A percentile compares a stretch with the other conserved stretches of the same genome.
Conservation (phyloP, 2,329 filamentous ascomycete genomes). For the Byssothecium circinans region DNA sequence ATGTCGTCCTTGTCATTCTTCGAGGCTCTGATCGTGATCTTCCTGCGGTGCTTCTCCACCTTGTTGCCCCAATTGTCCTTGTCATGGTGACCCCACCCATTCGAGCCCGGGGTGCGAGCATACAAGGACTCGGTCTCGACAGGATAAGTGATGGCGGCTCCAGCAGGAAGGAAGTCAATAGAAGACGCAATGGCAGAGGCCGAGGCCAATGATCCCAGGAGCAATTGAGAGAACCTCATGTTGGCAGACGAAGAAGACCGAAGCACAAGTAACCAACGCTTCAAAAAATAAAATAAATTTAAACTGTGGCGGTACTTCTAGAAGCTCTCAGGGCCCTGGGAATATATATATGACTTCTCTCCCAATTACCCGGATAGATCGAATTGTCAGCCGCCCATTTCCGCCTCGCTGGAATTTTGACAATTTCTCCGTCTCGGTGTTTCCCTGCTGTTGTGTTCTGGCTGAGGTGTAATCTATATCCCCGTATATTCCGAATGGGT, state of each 20-base stretch:
- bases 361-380: slow-evolving; percentile 9
- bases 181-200: slow-evolving; percentile 16
- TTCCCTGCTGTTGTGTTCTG: background rate
- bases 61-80: slow-evolving; percentile 37
- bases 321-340: background rate
- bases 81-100: slow-evolving; percentile 9
- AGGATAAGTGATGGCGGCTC: slow-evolving; percentile 17
- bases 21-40: slow-evolving; percentile 57
- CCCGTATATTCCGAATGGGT: background rate
- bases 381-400: too few species aligned
- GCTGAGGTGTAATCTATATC: background rate
- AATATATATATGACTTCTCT: slow-evolving; percentile 2
- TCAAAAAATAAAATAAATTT: too few species aligned
- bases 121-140: slow-evolving; percentile 11
- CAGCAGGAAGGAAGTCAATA: slow-evolving; percentile 16
- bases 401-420: background rate
- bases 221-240: slow-evolving; percentile 23
- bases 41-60: slow-evolving; percentile 44
- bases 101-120: slow-evolving; percentile 9
- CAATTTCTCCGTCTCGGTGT: slow-evolving; percentile 16
- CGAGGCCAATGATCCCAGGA: slow-evolving; percentile 18
- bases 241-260: background rate
- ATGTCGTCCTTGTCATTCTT: slow-evolving; percentile 59
- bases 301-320: background rate
- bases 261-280: too few species aligned